phyloP scores from a whole-genome alignment of 768 basidiomycete species.

The Albatrellus ellisii region DNA sequence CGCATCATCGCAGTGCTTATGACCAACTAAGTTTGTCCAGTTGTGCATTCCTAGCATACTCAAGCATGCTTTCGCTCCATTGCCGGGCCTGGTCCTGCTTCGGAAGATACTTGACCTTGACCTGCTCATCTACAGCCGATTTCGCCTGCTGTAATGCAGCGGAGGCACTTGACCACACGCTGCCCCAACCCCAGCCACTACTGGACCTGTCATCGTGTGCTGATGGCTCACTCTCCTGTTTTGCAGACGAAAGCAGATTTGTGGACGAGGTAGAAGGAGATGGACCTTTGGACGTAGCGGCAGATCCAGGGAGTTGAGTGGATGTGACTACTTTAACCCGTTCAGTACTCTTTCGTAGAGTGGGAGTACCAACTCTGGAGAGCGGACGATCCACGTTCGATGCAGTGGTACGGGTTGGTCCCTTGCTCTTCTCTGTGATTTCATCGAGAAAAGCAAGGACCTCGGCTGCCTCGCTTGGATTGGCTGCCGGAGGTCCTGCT shows the following conservation, averaged over 20 bases:
- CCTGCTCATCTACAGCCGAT: conserved; percentile 85
- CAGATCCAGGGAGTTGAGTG: conserved; percentile 23
- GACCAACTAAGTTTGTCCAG: conserved; percentile 77
- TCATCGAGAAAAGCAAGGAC: conserved; percentile 91
- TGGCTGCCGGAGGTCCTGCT: conserved; percentile 16
- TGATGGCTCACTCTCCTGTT: conserved; percentile 10
- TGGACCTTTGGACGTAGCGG: conserved; percentile 21
- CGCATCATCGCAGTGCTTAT: neutral
- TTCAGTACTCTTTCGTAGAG: conserved; percentile 62
- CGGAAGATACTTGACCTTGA: conserved; percentile 82
- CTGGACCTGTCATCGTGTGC: conserved; percentile 7
- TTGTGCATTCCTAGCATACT: conserved; percentile 78
- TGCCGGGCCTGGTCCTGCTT: conserved; percentile 81
- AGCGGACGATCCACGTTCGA: conserved; percentile 42
- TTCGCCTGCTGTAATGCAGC: conserved; percentile 80
- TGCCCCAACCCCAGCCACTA: conserved; percentile 74
- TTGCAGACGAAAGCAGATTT: conserved; percentile 9
- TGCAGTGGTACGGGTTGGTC: conserved; percentile 50
- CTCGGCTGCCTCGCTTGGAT: conserved; percentile 61
- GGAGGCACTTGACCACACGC: conserved; percentile 81
- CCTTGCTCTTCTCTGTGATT: conserved; percentile 83
- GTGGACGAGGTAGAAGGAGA: conserved; percentile 21
- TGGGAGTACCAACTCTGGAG: conserved; percentile 60
- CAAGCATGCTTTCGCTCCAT: conserved; percentile 76
- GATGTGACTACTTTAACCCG: conserved; percentile 50